Evolutionary conservation across 495 filamentous ascomycete species (phyloP).

Genomic region (Hypoxylon subgilvum): DNA sequence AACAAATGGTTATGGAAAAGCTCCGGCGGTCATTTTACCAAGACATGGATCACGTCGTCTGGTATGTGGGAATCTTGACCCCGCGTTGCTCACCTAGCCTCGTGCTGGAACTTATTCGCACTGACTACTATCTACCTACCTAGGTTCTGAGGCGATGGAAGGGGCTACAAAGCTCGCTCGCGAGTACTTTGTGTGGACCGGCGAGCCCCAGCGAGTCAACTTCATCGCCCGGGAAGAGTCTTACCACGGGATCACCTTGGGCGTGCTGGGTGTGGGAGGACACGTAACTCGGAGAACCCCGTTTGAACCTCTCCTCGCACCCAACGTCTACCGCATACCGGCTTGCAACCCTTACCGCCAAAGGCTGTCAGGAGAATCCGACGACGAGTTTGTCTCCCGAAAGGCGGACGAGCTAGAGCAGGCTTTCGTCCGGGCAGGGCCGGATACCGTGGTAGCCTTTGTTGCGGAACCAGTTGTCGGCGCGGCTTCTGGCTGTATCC

Average conservation of each 20-base stretch:
- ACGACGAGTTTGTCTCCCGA: constrained; percentile 57
- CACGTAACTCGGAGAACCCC: constrained; percentile 67
- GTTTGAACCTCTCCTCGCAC: constrained; percentile 69
- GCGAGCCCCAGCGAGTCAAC: constrained; percentile 49
- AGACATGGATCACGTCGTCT: constrained; percentile 44
- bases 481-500: constrained; percentile 69
- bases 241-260: constrained; percentile 80
- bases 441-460: constrained; percentile 76
- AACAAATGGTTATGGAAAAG: constrained; percentile 48
- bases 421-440: constrained; percentile 74
- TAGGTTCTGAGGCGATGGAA: constrained; percentile 75
- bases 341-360: constrained; percentile 64
- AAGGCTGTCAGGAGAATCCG: constrained; percentile 40
- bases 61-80: constrained; percentile 9
- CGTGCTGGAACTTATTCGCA: background rate
- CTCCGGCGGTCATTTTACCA: constrained; percentile 52
- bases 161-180: constrained; percentile 71
- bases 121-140: no score
- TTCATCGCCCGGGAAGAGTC: constrained; percentile 72
- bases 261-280: constrained; percentile 67
- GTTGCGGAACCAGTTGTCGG: constrained; percentile 73
- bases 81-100: background rate
- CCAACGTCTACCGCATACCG: constrained; percentile 67
- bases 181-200: constrained; percentile 68
- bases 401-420: constrained; percentile 70